Evolutionary conservation across 2,329 filamentous ascomycete species (phyloP), one percentile per base, ranked within the genome.

Genomic region (Sporothrix sp.): DNA sequence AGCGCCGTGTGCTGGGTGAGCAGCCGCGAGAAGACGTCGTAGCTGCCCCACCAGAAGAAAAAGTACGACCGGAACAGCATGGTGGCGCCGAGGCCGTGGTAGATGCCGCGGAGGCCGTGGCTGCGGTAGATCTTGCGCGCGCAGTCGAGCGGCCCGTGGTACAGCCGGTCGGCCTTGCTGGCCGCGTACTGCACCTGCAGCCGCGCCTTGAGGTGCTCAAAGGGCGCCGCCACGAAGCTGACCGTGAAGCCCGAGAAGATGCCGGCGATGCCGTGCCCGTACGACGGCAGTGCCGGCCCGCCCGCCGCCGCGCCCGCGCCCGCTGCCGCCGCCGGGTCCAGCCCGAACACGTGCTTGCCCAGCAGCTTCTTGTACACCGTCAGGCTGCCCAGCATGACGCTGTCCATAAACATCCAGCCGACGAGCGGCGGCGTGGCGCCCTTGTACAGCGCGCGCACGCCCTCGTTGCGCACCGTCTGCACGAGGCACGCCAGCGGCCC

Each of bases 381-480:
- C 58, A 98, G 73, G 16, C 87, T 94, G 37, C 93, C 93, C 30
- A 97, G 78, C 90, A 97, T 95, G 53, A 83, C 65, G 37, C 72
- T 77, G 71, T 98, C 93, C 91, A 97, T 97, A 62, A 94, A 87
- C 85, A 97, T 95, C 93, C 93, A 97, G 60, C 93, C 93, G 47
- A 96, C 81, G 44, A 97, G 73, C 48, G 93, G 93, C 51, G 91
- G 91, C 25, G 86, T 87, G 10, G 89, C 89, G 60, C 91, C 90
- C 71, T 97, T 98, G 76, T 97, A 98, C 37, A 98, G 73, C 3
- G 88, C 93, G 46, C 75, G 69, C 42, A 94, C 69, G 43, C 91
- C 91, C 67, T 98, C 93, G 63, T 89, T 85, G 54, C 84, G 80
- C 25, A 97, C 58, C 9, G 93, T 98, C 65, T 91, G 84, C 51